Base-by-base conservation (phyloP, 176 grass and related monocot genomes). In the Poa pratensis region DNA sequence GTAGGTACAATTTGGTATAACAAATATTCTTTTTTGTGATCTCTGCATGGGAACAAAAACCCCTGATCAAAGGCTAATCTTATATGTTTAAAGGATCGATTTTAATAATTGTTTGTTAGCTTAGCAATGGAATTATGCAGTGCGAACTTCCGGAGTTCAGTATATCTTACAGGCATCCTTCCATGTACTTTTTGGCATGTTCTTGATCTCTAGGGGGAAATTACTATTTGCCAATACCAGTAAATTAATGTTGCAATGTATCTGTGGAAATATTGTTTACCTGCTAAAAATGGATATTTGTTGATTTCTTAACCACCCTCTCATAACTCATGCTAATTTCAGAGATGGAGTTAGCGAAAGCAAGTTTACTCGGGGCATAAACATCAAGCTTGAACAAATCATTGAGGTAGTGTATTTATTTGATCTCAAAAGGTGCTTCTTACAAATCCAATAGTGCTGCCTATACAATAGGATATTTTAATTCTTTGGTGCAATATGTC, bases 311-410 rank as follows among this genome's bases (percentile, higher is more conserved):
- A 78, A 51, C 50, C 61, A 76, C 50, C 20, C 15, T 80, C 37
- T 1, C 46, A 10, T 13, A 59, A 67, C 49, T 35, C 20, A 55
- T 78, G 5, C 59, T 92, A 20, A 6, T 85, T 72, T 62, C 59
- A 98, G 93, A 81, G 89, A 95, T 87, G 96, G 96, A 61, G 96
- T 95, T 9, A 94, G 93, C 28, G 93, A 98, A 68, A 95, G 93
- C 3, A 93, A 98, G 58, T 98, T 98, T 72, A 90, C 78, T 68
- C 88, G 95, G 42, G 93, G 90, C 35, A 85, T 98, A 18, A 98
- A 98, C 77, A 92, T 95, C 13, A 93, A 95, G 59, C 85, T 98
- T 14, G 96, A 95, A 87, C 93, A 98, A 76, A 98, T 98, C 65
- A 98, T 98, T 49, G 80, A 93, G 89, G 96, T 95, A 85, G 5